Base-by-base conservation (phyloP, 2,329 filamentous ascomycete genomes). In the Paraphaeosphaeria sporulosa region DNA sequence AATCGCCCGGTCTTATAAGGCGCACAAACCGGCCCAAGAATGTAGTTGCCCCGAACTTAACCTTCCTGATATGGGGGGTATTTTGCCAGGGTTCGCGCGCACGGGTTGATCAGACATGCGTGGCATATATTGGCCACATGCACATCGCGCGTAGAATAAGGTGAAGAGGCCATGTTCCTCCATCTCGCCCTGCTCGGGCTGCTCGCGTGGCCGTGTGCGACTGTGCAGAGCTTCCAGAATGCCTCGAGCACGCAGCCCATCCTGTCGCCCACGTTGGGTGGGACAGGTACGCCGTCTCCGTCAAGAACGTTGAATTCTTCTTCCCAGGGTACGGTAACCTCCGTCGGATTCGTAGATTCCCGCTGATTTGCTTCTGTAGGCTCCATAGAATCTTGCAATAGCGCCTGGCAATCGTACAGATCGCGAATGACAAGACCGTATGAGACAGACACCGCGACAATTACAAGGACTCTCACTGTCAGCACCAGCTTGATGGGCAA, bases 121-220 rank as follows among this genome's bases (percentile, higher is more conserved):
- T 43, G 15, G 17, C 4, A 44, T 43, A 54, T 43, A 54, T 1
- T 32, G 36, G 4, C 25, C n/a, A 23, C 51, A 17, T 54, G 51
- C 51, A 23, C 51, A 21, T 30, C 32, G 15, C 32, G 15, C 19
- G 38, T 44, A 5, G 3, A 38, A 6, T 19, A 43, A 38, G 38
- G 51, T 54, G 51, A 54, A 43, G 51, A 43, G n/a, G 38, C 5
- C 42, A 54, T 54, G 51, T 44, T 54, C 25, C 32, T 43, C 30
- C 50, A 42, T 53, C 38, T 54, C 51, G 38, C 23, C 38, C 17
- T 43, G 13, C 23, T 54, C 9, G 51, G 51, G 25, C 25, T 54
- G 38, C 23, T 42, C 23, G 9, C 23, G 17, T 10, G 6, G 25
- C 10, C 50, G 13, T 25, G 30, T 19, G 44, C 42, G 3, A 25